These are phyloP conservation scores for Pseudopyricularia cyperi DNA, from an alignment of 2,329 filamentous ascomycete genomes.

Conservation along the genomic window DNA sequence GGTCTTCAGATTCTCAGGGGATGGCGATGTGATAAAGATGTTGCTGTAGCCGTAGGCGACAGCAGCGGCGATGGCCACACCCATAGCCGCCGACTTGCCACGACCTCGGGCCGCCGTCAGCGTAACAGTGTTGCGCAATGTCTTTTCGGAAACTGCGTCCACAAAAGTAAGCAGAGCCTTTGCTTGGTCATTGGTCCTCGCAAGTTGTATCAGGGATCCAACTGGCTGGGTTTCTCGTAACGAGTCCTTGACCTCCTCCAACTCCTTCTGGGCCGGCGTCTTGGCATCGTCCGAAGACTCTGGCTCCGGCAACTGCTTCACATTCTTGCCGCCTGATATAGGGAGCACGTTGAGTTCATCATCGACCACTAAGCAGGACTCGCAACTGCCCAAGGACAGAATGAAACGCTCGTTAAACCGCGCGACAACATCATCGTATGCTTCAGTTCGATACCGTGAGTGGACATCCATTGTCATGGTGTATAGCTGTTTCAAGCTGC, in stretches of 20 bases:
- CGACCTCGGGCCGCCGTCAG: slow-evolving; percentile 87
- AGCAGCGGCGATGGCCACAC: slow-evolving; percentile 86
- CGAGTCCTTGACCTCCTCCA: slow-evolving; percentile 78
- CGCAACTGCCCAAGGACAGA: slow-evolving; percentile 85
- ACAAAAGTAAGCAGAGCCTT: slow-evolving; percentile 96
- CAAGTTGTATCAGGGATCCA: slow-evolving; percentile 69
- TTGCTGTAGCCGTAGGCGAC: slow-evolving; percentile 97
- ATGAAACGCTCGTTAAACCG: slow-evolving; percentile 98
- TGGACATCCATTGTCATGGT: slow-evolving; percentile 97
- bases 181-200: slow-evolving; percentile 87
- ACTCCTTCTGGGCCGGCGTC: slow-evolving; percentile 58
- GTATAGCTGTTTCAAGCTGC: slow-evolving; percentile 91
- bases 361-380: slow-evolving; percentile 88
- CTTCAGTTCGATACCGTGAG: slow-evolving; percentile 89
- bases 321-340: slow-evolving; percentile 87
- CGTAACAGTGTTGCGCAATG: slow-evolving; percentile 81
- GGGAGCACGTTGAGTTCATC: slow-evolving; percentile 96
- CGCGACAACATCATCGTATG: slow-evolving; percentile 86
- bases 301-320: slow-evolving; percentile 67
- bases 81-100: slow-evolving; percentile 92
- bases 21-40: slow-evolving; percentile 97
- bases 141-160: slow-evolving; percentile 93
- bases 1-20: slow-evolving; percentile 96
- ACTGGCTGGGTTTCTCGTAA: slow-evolving; percentile 77
- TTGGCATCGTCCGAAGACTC: slow-evolving; percentile 65